phyloP scores from a whole-genome alignment of 768 basidiomycete genomes.

The Polyporus arcularius region DNA sequence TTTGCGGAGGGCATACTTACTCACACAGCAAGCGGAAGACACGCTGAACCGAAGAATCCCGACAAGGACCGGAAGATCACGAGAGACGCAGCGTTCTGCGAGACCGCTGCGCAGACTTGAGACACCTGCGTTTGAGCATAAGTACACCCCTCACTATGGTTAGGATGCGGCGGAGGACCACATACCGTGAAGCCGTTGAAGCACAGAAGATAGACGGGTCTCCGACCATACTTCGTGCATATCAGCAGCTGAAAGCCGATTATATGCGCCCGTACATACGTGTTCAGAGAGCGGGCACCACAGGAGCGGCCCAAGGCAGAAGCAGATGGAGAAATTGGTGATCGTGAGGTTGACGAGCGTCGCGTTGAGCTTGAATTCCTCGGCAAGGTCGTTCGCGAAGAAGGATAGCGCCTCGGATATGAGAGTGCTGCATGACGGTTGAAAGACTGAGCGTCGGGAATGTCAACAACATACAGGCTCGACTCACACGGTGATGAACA shows the following conservation, averaged over 20 bases:
- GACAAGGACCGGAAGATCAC: neutral
- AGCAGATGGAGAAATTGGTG: slow-evolving; percentile 39
- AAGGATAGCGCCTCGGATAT: slow-evolving; percentile 57
- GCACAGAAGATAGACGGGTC: slow-evolving; percentile 55
- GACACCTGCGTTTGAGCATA: neutral
- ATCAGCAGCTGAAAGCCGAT: slow-evolving; percentile 7
- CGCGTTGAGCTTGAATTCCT: slow-evolving; percentile 46
- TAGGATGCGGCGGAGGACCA: neutral
- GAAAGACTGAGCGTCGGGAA: neutral
- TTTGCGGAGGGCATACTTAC: neutral
- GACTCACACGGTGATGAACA: slow-evolving; percentile 13
- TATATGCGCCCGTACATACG: slow-evolving; percentile 8
- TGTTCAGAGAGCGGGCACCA: slow-evolving; percentile 53
- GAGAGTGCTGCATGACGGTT: slow-evolving; percentile 38
- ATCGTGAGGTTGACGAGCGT: slow-evolving; percentile 51
- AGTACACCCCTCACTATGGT: no score
- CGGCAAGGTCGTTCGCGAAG: slow-evolving; percentile 41
- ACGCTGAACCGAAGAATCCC: neutral
- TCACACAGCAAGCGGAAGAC: neutral
- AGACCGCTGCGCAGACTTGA: neutral
- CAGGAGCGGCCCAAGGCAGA: slow-evolving; percentile 56
- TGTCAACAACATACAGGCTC: neutral
- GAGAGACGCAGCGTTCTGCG: neutral
- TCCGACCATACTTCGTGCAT: slow-evolving; percentile 50
- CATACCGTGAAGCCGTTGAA: slow-evolving; percentile 54